Base-by-base conservation (phyloP, 73 alveolate genomes). In the Effrenium voratum region DNA sequence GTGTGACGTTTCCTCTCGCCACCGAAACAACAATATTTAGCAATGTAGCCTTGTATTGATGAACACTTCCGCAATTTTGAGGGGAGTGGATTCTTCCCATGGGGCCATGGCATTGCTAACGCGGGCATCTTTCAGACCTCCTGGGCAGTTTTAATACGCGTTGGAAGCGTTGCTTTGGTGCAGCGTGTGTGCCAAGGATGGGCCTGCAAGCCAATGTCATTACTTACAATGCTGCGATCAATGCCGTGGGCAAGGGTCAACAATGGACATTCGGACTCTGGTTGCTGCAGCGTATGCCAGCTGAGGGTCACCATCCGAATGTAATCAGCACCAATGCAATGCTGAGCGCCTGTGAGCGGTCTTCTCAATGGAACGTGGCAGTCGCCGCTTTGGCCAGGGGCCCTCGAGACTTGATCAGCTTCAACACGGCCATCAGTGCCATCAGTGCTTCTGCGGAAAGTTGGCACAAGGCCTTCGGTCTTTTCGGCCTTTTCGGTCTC, bases 211-310 rank as follows among this genome's bases (percentile, higher is more conserved):
- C 88, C 15, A 90, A 90, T 45, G 97, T 90, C 50, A 90, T 90
- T 41, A 46, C 68, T 2, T 76, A 19, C 88, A 90, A 90, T 45
- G 88, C 97, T 1, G 97, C 76, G 22, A 68, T 90, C 76, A 90
- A 90, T 44, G 87, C 97, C 32, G 28, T 90, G 45, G 97, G 97
- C 50, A 90, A 90, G 80, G 86, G 77, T 6, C 55, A 75, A 44
- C 86, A 46, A 28, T 90, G 97, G 97, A 45, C n/a, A 26, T 63
- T 43, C 8, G 72, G 45, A 6, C 46, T 70, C 15, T 32, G 87
- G 76, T 57, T 90, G 16, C 28, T 70, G 76, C 24, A 72, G 47
- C 46, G 30, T 30, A 38, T 47, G 49, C 41, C 19, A 19, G 75
- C 46, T n/a, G 68, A 82, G 41, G 73, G 40, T 5, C 34, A 49